A percentile compares a stretch with the other conserved stretches of the same genome.
Conservation (phyloP, 257 asterid species). For the Verbena officinalis region DNA sequence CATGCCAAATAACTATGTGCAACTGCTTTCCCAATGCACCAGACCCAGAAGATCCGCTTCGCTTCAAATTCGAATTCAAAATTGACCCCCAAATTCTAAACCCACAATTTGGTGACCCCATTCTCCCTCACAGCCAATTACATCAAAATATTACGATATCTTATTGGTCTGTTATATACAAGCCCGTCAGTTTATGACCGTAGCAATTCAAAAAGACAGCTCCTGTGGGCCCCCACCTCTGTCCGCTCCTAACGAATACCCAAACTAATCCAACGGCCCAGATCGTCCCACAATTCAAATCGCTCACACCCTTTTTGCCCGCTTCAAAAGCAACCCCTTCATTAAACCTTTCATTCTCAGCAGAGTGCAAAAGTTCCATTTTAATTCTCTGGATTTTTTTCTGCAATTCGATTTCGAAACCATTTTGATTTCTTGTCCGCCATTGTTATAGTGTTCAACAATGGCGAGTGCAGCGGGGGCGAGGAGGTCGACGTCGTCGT, state of each 20-base stretch:
- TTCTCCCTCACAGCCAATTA: conserved; percentile 28
- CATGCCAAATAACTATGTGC: conserved; percentile 31
- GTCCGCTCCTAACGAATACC: conserved; percentile 78
- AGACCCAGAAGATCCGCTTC: conserved; percentile 12
- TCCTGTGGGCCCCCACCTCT: conserved; percentile 48
- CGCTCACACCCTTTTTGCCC: conserved; percentile 41
- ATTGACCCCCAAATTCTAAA: conserved; percentile 26
- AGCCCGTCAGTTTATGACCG: neutral
- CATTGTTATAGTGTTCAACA: conserved; percentile 9
- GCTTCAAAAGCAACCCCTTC: conserved; percentile 51
- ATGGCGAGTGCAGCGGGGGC: conserved; percentile 55
- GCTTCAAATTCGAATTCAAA: conserved; percentile 62
- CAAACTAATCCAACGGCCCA: conserved; percentile 49
- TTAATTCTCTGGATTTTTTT: conserved; percentile 7
- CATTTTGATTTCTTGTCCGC: conserved; percentile 27
- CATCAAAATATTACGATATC: neutral
- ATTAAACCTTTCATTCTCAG: conserved; percentile 18
- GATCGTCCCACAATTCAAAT: conserved; percentile 52
- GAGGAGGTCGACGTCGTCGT: conserved; percentile 64
- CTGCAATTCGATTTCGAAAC: too few relatives aligned
- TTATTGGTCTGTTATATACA: conserved; percentile 29
- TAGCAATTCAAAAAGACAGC: conserved; percentile 37
- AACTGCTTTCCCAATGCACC: conserved; percentile 43
- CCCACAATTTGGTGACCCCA: conserved; percentile 25
- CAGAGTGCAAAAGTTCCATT: neutral